Base-by-base conservation (phyloP, 2,329 filamentous ascomycete genomes). In the Colletotrichum caudatum region DNA sequence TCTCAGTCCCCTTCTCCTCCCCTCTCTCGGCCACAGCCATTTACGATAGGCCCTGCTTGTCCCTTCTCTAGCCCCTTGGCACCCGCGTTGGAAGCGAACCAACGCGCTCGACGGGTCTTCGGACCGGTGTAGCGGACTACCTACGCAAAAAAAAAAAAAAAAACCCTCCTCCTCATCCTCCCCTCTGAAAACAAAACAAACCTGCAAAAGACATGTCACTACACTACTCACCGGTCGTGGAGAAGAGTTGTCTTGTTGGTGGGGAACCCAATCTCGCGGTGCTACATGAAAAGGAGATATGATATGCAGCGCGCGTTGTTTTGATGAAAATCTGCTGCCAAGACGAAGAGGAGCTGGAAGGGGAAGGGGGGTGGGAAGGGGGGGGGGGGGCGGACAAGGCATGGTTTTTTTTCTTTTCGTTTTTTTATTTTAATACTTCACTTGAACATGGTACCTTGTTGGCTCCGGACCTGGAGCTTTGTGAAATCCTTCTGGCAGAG, bases 261-360 rank as follows among this genome's bases (percentile, higher is more conserved):
- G 53, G 53, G n/a, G 65, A 37, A 39, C 51, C 60, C 66, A 69
- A 69, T 65, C 46, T 65, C 61, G 66, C 66, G 54, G 53, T 50
- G 59, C 59, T 64, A 33, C 51, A 57, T 57, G 41, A 41, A 68
- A 64, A 48, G 59, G 53, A 68, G 66, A 64, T 64, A 57, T 41
- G 66, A 56, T 41, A 64, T 65, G 61, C 44, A 65, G 20, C 35
- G 20, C 35, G 48, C 59, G 41, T n/a, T 65, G 61, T 58, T 46
- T 65, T 61, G 66, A 54, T 69, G 54, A 64, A 64, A 64, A 57
- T 37, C 18, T 46, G 44, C 44, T n/a, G 20, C 44, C 44, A 46
- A 46, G 44, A 46, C 20, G 44, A 46, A 20, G 44, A 9, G 18
- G 8, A n/a, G 60, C n/a, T 44, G 35, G 16, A 59, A 56, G 23